Evolutionary conservation across 75 land plant genomes (phyloP).

Genomic region (Pinus taeda): DNA sequence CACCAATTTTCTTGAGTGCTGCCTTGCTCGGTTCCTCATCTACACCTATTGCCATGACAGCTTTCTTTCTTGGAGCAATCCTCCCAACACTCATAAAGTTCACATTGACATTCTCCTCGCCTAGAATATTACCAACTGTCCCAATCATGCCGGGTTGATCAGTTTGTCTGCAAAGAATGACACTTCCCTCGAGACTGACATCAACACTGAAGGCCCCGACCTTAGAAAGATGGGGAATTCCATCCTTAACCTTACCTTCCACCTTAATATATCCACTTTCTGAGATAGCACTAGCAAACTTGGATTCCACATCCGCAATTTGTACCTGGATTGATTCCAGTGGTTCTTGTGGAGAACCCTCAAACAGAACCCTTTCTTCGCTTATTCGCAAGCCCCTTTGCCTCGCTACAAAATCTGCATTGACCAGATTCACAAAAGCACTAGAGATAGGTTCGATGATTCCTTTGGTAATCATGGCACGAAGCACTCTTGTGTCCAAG

Average conservation of each 20-base stretch:
- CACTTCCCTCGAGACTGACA: slow-evolving; percentile 66
- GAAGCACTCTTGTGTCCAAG: slow-evolving; percentile 80
- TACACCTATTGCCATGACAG: slow-evolving; percentile 77
- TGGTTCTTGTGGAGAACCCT: slow-evolving; percentile 54
- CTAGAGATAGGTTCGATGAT: slow-evolving; percentile 84
- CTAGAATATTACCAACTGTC: slow-evolving; percentile 53
- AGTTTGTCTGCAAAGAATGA: slow-evolving; percentile 69
- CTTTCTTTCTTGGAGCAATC: slow-evolving; percentile 45
- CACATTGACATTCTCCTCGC: slow-evolving; percentile 60
- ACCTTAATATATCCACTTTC: slow-evolving; percentile 52
- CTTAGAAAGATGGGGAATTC: slow-evolving; percentile 49
- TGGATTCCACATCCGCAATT: slow-evolving; percentile 53
- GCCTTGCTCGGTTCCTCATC: slow-evolving; percentile 61
- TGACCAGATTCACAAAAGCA: slow-evolving; percentile 72
- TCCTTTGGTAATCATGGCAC: slow-evolving; percentile 92
- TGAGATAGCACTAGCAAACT: slow-evolving; percentile 54
- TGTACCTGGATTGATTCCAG: slow-evolving; percentile 49
- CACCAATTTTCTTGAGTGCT: slow-evolving; percentile 53
- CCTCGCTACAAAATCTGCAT: slow-evolving; percentile 86
- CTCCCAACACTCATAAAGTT: slow-evolving; percentile 80
- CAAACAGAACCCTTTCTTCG: slow-evolving; percentile 58
- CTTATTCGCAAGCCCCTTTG: slow-evolving; percentile 75
- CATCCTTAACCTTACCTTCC: slow-evolving; percentile 62
- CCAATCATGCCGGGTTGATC: slow-evolving; percentile 86
- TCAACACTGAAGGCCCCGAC: slow-evolving; percentile 67